These are phyloP conservation scores for Phialocephala sp. DNA, from an alignment of 2,329 filamentous ascomycete species.

Conservation along the genomic window DNA sequence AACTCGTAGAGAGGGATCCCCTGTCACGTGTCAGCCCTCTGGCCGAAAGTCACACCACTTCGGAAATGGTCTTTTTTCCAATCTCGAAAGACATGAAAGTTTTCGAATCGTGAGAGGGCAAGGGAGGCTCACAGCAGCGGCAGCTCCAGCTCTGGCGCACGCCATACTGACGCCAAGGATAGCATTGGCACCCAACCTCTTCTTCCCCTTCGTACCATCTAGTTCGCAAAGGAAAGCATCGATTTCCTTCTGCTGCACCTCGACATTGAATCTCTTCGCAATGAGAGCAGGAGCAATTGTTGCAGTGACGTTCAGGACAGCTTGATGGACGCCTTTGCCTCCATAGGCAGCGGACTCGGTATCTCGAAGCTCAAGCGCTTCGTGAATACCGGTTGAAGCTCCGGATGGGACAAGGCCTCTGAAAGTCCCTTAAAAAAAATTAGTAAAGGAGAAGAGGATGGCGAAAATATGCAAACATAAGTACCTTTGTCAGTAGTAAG, in stretches of 20 bases:
- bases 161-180: conserved; percentile 66
- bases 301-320: conserved; percentile 60
- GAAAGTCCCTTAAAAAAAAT: conserved; percentile 38
- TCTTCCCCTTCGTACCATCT: conserved; percentile 65
- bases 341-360: conserved; percentile 57
- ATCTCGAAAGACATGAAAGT: neutral
- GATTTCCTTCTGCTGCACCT: conserved; percentile 58
- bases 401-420: conserved; percentile 44
- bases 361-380: conserved; percentile 49
- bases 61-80: neutral
- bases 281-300: conserved; percentile 60
- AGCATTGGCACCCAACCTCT: conserved; percentile 62
- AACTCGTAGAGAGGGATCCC: conserved; percentile 62
- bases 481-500: conserved; percentile 40
- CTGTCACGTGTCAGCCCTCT: conserved; percentile 35
- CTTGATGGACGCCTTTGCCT: conserved; percentile 61
- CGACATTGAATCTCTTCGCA: conserved; percentile 56
- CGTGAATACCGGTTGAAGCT: conserved; percentile 44
- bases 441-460: neutral
- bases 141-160: conserved; percentile 61
- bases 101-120: neutral
- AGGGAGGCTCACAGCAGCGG: conserved; percentile 49
- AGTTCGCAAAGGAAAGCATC: conserved; percentile 59
- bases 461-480: neutral
- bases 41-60: conserved; percentile 9